These are phyloP conservation scores for Carex parvula DNA, from an alignment of 176 grass and related monocot genomes.

Conservation along the genomic window DNA sequence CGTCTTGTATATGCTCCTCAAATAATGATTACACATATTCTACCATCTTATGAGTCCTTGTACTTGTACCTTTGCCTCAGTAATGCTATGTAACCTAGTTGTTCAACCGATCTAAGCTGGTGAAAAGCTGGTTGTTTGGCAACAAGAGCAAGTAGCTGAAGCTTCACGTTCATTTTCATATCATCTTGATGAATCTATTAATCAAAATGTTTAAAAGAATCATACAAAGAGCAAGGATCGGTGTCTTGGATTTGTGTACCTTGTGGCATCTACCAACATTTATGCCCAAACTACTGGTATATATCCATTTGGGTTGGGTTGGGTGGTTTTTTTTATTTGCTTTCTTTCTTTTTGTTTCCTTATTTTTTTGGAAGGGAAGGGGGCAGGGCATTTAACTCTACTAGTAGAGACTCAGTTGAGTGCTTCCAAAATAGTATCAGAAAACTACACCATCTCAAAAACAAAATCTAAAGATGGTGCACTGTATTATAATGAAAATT, in stretches of 20 bases:
- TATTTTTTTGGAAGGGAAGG: background rate
- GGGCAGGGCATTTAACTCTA: background rate
- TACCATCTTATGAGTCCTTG: background rate
- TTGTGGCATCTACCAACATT: background rate
- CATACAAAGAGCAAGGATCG: background rate
- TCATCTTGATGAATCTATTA: slow-evolving; percentile 89
- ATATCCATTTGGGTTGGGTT: background rate
- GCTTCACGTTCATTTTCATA: slow-evolving; percentile 76
- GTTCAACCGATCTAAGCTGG: slow-evolving; percentile 85
- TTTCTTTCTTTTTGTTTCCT: background rate
- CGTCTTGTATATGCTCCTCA: background rate
- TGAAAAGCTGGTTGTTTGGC: slow-evolving; percentile 97
- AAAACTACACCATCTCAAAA: background rate
- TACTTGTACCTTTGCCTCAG: slow-evolving; percentile 58
- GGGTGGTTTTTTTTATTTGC: background rate
- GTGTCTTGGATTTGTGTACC: background rate
- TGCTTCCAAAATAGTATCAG: background rate
- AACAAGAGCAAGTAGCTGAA: slow-evolving; percentile 75
- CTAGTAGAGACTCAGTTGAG: background rate
- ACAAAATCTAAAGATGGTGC: background rate
- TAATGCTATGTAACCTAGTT: slow-evolving; percentile 87
- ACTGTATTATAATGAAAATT: background rate
- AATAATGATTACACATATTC: background rate
- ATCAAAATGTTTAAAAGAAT: background rate
- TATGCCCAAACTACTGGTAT: background rate